A percentile compares a stretch with the other conserved stretches of the same genome.
Conservation (phyloP, 805 yeast genomes). For the Groenewaldozyma tartarivorans region DNA sequence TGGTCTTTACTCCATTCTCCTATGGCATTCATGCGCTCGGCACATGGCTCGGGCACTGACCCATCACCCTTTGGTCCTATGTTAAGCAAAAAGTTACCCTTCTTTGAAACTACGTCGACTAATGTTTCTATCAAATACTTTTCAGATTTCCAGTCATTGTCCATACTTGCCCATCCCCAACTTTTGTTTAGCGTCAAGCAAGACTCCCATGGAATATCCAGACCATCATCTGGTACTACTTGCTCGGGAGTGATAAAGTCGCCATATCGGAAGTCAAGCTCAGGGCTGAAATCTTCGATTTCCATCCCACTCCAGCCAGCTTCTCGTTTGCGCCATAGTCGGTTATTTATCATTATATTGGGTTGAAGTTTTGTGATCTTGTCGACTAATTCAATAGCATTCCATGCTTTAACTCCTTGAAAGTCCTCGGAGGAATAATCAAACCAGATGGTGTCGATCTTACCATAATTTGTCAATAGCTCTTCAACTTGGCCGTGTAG, state of each 20-base stretch:
- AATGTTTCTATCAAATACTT: slow-evolving; percentile 7
- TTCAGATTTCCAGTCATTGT: slow-evolving; percentile 9
- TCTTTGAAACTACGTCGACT: slow-evolving; percentile 10
- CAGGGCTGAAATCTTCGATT: slow-evolving; percentile 6
- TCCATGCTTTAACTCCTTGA: slow-evolving; percentile 15
- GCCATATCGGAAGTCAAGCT: slow-evolving; percentile 12
- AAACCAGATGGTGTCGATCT: slow-evolving; percentile 12
- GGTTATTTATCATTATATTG: slow-evolving; percentile 11
- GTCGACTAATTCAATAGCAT: slow-evolving; percentile 5
- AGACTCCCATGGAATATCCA: slow-evolving; percentile 12
- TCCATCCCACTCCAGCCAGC: slow-evolving; percentile 10
- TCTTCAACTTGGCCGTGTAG: slow-evolving; percentile 13
- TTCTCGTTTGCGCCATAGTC: slow-evolving; percentile 11
- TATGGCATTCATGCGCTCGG: slow-evolving; percentile 4
- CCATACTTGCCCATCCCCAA: slow-evolving; percentile 14
- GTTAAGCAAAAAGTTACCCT: slow-evolving; percentile 13
- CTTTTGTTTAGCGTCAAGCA: slow-evolving; percentile 11
- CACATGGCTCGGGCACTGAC: slow-evolving; percentile 5
- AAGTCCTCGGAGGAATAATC: slow-evolving; percentile 11
- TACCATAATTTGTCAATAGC: slow-evolving; percentile 11
- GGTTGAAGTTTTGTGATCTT: slow-evolving; percentile 10
- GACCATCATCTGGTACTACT: slow-evolving; percentile 10
- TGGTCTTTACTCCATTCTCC: too few species aligned
- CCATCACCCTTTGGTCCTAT: slow-evolving; percentile 16
- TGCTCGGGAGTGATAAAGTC: slow-evolving; percentile 16